Evolutionary conservation across 441 rosid species (phyloP).

Genomic region (Geranium incanum): DNA sequence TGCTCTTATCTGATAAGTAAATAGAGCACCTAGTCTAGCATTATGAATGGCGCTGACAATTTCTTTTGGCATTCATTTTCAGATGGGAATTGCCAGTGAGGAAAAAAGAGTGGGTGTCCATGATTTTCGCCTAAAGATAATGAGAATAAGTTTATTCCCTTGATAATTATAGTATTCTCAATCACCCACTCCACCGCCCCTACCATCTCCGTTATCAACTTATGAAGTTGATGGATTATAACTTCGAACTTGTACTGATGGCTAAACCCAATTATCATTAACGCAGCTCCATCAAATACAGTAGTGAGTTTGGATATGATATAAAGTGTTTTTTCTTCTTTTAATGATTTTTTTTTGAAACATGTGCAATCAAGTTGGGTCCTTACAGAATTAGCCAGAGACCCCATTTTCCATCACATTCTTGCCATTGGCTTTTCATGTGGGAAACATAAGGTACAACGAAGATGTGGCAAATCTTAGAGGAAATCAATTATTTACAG

Average conservation of each 20-base stretch:
- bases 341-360: neutral
- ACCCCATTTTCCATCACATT: neutral
- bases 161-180: neutral
- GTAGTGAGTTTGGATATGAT: neutral
- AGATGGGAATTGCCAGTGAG: neutral
- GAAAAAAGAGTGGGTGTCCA: neutral
- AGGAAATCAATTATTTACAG: neutral
- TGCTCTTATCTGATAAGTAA: neutral
- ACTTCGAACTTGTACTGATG: neutral
- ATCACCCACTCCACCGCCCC: neutral
- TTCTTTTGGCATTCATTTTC: neutral
- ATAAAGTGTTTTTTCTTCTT: neutral
- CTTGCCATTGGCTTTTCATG: neutral
- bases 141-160: neutral
- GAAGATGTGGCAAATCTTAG: neutral
- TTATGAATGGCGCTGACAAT: neutral
- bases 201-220: neutral
- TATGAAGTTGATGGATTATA: neutral
- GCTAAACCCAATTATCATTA: neutral
- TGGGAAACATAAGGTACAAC: slow-evolving; percentile 2
- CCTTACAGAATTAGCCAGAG: neutral
- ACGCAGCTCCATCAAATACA: neutral
- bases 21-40: neutral
- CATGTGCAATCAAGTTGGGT: neutral
- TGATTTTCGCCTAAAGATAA: neutral